Conservation (phyloP, 176 grass and related monocot genomes). For the Calamus simplicifolius region DNA sequence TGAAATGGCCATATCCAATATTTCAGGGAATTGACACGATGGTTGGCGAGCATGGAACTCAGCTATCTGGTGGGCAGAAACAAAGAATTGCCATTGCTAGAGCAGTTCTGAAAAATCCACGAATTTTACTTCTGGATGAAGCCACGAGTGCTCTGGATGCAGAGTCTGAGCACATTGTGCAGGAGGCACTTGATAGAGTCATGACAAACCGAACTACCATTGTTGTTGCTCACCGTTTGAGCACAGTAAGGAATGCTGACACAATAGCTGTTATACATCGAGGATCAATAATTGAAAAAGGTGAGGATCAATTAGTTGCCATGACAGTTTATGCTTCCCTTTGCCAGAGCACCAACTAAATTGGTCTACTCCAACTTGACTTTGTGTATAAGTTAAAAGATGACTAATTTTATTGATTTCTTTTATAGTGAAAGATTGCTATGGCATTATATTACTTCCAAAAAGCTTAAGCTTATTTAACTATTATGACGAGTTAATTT, state of each 20-base stretch:
- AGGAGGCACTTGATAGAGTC: slow-evolving; percentile 81
- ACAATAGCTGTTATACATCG: slow-evolving; percentile 73
- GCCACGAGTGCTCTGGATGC: slow-evolving; percentile 87
- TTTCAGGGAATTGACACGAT: slow-evolving; percentile 66
- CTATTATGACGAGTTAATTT: too few species aligned
- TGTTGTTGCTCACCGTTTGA: slow-evolving; percentile 80
- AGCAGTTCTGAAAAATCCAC: slow-evolving; percentile 87
- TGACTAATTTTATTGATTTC: background rate
- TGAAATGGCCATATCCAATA: slow-evolving; percentile 1
- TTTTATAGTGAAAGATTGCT: background rate
- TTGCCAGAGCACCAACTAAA: too few species aligned
- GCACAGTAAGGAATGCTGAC: slow-evolving; percentile 77
- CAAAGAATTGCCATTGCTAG: slow-evolving; percentile 94
- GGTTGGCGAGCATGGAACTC: slow-evolving; percentile 77
- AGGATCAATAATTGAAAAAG: slow-evolving; percentile 73
- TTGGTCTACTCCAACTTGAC: too few species aligned
- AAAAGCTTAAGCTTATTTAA: too few species aligned
- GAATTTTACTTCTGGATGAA: slow-evolving; percentile 83
- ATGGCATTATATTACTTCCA: too few species aligned
- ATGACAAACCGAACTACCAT: slow-evolving; percentile 78
- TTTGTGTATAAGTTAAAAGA: background rate
- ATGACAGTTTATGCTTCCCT: background rate
- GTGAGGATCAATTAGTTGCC: slow-evolving; percentile 22
- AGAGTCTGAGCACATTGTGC: slow-evolving; percentile 73
- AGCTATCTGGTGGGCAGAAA: slow-evolving; percentile 87